Conservation (phyloP, 1,284 basidiomycete genomes). For the Ceratorhiza oryzae-sativae region DNA sequence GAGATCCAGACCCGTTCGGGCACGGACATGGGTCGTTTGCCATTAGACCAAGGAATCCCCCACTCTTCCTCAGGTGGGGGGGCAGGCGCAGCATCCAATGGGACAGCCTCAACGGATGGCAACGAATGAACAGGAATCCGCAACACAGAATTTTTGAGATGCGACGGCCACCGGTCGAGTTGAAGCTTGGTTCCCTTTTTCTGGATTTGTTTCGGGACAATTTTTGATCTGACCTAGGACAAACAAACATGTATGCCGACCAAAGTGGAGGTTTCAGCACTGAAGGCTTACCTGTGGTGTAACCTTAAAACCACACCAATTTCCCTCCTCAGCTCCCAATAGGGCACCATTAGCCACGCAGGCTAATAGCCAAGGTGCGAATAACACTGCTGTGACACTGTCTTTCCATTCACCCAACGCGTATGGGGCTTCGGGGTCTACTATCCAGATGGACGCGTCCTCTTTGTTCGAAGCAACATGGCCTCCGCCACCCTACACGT, state of each 20-base stretch:
- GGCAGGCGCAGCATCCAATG: neutral
- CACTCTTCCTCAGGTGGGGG: neutral
- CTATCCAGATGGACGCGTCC: constrained; percentile 33
- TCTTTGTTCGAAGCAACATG: constrained; percentile 14
- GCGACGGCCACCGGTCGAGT: neutral
- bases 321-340: constrained; percentile 18
- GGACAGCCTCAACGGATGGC: neutral
- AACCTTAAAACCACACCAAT: constrained; percentile 34
- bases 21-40: neutral
- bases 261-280: neutral
- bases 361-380: constrained; percentile 30
- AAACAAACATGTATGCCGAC: neutral
- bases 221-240: neutral
- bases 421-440: constrained; percentile 19
- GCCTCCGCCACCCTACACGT: constrained; percentile 15
- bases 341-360: constrained; percentile 5
- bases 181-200: neutral
- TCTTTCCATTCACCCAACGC: constrained; percentile 22
- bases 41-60: neutral
- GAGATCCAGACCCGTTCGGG: constrained; percentile 8
- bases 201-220: neutral
- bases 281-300: neutral
- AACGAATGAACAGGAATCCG: constrained; percentile 5
- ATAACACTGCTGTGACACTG: neutral
- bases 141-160: neutral